Conservation (phyloP, 1,284 basidiomycete species). For the Sphaerobolus stellatus region DNA sequence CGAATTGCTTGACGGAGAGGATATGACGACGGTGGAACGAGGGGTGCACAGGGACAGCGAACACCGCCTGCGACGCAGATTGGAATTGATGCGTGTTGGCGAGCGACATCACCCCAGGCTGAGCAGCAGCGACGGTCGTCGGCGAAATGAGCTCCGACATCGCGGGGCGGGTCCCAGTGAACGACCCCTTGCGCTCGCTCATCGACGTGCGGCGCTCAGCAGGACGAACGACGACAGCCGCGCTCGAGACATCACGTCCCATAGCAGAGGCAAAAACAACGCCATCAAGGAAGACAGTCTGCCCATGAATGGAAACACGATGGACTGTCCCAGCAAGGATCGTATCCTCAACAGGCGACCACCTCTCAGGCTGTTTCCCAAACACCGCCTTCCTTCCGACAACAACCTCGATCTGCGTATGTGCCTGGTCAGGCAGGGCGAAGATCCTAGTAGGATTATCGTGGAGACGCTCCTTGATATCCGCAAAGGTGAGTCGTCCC, state of each 20-base stretch:
- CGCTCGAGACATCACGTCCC: conserved; percentile 82
- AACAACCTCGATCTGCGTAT: conserved; percentile 93
- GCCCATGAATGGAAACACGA: conserved; percentile 89
- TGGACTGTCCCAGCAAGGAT: conserved; percentile 78
- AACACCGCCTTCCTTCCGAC: conserved; percentile 76
- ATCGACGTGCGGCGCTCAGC: conserved; percentile 34
- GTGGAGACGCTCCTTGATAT: conserved; percentile 78
- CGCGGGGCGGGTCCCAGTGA: conserved; percentile 25
- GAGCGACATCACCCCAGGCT: conserved; percentile 29
- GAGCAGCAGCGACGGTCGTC: conserved; percentile 21
- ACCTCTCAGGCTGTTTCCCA: conserved; percentile 47
- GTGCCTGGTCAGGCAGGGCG: conserved; percentile 79
- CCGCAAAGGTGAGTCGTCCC: conserved; percentile 79
- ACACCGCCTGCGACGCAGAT: conserved; percentile 41
- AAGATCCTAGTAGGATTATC: conserved; percentile 95
- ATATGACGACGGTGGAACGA: conserved; percentile 88
- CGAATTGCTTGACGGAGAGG: conserved; percentile 93
- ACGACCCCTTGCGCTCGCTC: no score
- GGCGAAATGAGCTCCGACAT: conserved; percentile 21
- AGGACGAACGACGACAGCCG: conserved; percentile 48
- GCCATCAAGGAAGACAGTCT: conserved; percentile 93
- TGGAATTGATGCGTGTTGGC: conserved; percentile 27
- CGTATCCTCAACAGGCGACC: conserved; percentile 83
- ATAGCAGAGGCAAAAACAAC: conserved; percentile 54
- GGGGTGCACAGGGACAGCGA: conserved; percentile 54